These are phyloP conservation scores for Erodium texanum DNA, from an alignment of 441 rosid species.

Conservation along the genomic window DNA sequence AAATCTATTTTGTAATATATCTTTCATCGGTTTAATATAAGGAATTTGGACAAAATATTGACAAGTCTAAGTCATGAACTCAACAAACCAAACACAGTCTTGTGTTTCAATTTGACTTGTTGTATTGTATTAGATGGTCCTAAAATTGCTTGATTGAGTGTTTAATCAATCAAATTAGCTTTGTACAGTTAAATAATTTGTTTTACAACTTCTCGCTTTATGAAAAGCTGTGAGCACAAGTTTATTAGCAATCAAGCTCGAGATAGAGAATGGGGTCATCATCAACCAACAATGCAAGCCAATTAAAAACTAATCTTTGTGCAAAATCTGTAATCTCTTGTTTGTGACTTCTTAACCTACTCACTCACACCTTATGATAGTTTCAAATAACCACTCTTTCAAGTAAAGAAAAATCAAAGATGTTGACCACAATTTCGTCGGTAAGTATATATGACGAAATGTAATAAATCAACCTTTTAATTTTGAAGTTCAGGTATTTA, in stretches of 20 bases:
- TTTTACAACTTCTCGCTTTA: too few relatives aligned
- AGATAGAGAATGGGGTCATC: conserved; percentile 7
- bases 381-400: not conserved
- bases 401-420: too few relatives aligned
- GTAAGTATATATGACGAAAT: too few relatives aligned
- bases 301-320: not conserved
- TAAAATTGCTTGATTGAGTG: not conserved
- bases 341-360: conserved; percentile 12
- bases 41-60: not conserved
- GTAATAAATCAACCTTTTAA: too few relatives aligned
- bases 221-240: too few relatives aligned
- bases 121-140: not conserved
- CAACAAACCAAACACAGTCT: not conserved
- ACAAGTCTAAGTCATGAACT: not conserved
- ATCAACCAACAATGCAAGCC: not conserved
- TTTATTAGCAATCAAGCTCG: too few relatives aligned
- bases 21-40: not conserved
- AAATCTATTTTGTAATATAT: not conserved
- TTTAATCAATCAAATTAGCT: not conserved
- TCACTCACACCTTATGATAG: not conserved
- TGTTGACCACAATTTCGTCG: too few relatives aligned
- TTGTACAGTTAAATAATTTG: too few relatives aligned
- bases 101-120: not conserved
- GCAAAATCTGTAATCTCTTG: not conserved
- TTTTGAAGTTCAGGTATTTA: too few relatives aligned